Conservation (phyloP, 768 basidiomycete genomes). For the Hemileccinum impolitum region DNA sequence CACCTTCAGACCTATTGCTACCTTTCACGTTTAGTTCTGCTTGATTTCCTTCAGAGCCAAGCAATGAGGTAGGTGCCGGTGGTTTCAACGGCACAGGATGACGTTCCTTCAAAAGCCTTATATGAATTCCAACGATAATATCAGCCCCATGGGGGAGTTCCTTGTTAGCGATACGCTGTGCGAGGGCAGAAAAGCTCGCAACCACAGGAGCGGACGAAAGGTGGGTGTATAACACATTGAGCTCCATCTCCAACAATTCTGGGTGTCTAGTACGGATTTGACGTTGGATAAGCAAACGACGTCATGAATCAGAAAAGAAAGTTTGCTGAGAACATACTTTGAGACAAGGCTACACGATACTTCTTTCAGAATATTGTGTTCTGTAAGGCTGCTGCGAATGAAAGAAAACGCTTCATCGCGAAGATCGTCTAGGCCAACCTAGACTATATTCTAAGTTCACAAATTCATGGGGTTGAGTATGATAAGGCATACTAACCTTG, state of each 20-base stretch:
- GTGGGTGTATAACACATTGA: constrained; percentile 17
- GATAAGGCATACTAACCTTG: constrained; percentile 27
- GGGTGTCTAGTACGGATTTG: constrained; percentile 5
- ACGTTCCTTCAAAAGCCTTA: constrained; percentile 12
- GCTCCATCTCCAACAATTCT: constrained; percentile 17
- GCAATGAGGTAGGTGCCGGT: not conserved
- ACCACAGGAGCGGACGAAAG: constrained; percentile 15
- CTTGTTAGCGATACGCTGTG: constrained; percentile 14
- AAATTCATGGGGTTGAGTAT: no score
- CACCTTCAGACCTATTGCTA: not conserved
- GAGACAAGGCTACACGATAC: constrained; percentile 17
- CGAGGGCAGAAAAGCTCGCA: constrained; percentile 9
- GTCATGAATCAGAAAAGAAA: no score
- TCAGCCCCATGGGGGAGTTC: constrained; percentile 22
- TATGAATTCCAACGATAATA: constrained; percentile 18
- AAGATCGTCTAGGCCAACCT: constrained; percentile 22
- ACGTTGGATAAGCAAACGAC: no score
- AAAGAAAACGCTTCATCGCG: constrained; percentile 12
- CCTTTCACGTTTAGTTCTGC: not conserved
- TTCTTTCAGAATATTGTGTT: constrained; percentile 24
- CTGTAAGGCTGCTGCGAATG: constrained; percentile 16
- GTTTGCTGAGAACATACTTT: constrained; percentile 3
- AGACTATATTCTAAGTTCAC: not conserved
- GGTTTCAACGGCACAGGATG: not conserved
- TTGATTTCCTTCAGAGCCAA: not conserved